Conservation (phyloP, 139 green algal genomes). For the Micractinium sp. region DNA sequence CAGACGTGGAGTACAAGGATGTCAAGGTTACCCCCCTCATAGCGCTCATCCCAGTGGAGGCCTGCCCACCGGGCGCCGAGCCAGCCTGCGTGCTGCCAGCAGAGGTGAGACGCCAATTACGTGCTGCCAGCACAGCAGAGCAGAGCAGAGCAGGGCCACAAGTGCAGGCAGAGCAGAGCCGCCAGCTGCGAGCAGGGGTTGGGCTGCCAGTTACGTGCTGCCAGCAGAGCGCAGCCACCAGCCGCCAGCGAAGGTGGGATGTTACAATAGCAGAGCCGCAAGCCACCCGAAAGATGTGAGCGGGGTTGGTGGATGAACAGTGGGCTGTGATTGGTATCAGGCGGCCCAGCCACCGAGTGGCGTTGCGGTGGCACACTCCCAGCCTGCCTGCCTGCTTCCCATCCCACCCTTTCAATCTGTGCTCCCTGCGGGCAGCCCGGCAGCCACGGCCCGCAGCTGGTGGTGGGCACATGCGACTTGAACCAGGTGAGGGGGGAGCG, state of each 20-base stretch:
- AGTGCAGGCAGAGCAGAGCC: no score
- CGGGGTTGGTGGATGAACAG: no score
- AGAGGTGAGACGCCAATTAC: constrained; percentile 3
- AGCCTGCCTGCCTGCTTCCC: background rate
- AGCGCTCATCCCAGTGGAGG: constrained; percentile 45
- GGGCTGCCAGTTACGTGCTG: background rate
- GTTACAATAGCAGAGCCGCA: no score
- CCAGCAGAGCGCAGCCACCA: background rate
- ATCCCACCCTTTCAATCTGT: background rate
- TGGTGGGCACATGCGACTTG: constrained; percentile 80
- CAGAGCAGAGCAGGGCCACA: no score
- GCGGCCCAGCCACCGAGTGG: no score
- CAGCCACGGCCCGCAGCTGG: constrained; percentile 33
- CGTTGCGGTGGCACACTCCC: no score
- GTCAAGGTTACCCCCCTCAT: constrained; percentile 63
- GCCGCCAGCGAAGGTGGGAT: no score
- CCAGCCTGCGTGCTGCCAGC: constrained; percentile 67
- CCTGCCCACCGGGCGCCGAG: constrained; percentile 48
- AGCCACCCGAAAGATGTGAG: no score
- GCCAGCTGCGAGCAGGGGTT: background rate
- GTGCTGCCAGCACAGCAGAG: background rate
- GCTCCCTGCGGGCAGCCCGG: background rate
- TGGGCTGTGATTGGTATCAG: no score
- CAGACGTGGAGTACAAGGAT: constrained; percentile 54
- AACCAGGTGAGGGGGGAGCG: constrained; percentile 61